Conservation (phyloP, 2,329 filamentous ascomycete species). For the Sclerotinia borealis region DNA sequence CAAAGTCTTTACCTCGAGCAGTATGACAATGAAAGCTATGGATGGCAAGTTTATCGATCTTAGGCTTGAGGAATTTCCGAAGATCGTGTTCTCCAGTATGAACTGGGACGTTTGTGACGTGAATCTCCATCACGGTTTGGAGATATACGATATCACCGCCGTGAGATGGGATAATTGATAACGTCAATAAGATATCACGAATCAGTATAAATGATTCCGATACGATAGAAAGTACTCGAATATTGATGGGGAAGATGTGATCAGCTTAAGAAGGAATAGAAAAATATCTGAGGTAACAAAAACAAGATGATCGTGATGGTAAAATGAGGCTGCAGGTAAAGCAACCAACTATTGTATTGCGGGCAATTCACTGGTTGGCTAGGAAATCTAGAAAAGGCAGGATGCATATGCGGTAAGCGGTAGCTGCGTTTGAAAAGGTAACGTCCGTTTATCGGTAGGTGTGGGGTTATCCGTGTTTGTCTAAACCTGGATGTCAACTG, state of each 20-base stretch:
- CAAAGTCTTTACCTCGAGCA: conserved; percentile 35
- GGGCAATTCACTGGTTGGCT: not conserved
- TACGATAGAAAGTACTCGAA: not conserved
- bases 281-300: not conserved
- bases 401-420: not conserved
- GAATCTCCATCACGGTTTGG: conserved; percentile 40
- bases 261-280: not conserved
- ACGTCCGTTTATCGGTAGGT: not conserved
- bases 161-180: not conserved
- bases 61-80: conserved; percentile 35
- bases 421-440: too few species aligned
- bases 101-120: conserved; percentile 38
- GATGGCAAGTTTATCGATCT: conserved; percentile 37
- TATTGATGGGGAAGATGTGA: not conserved
- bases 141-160: not conserved
- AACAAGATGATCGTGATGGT: not conserved
- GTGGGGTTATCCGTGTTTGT: too few species aligned
- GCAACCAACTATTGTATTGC: not conserved
- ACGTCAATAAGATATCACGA: not conserved
- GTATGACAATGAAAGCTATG: conserved; percentile 41
- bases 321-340: not conserved
- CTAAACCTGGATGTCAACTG: too few species aligned
- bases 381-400: not conserved
- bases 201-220: not conserved
- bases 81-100: conserved; percentile 39